Base-by-base conservation (phyloP, 1,284 basidiomycete species). In the Trichosporon ovoides region DNA sequence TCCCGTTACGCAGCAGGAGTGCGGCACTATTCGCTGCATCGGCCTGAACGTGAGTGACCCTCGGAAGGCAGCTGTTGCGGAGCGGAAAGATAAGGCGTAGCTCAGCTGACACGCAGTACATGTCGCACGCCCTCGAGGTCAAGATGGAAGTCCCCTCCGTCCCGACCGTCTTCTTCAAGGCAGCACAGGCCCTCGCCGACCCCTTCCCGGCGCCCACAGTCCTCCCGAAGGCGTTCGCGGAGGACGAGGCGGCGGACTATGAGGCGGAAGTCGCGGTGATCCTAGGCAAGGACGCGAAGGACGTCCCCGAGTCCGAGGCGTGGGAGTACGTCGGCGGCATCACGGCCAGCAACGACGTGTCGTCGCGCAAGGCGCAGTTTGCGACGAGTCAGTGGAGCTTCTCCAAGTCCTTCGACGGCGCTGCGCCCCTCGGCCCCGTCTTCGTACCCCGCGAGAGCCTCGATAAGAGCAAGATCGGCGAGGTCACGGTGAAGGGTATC, bases 191-290 rank as follows among this genome's bases (percentile, higher is more conserved):
- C 2, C 59, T 77, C 9, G 67, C 62, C 7, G 68, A 70, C 52
- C 75, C 75, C 0, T 70, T 52, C 55, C 72, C 75, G 11, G 66
- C 68, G 2, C 65, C 68, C 3, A 68, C 66, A 6, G 59, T 71
- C 14, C 59, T 76, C 14, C 75, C 75, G 24, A 68, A 65, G 52
- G 57, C 65, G 5, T 66, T 81, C 50, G 84, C 84, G 1, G 83
- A 86, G 66, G 89, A 89, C 22, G 81, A 85, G 2, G 81, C 86
- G 20, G 84, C 89, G 0, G 92, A 96, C 75, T 95, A 91, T 69
- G 92, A 96, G 72, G 86, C 89, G 50, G 92, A 96, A 68, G 78
- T 96, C 13, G 88, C 85, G 35, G 82, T 94, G 57, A 86, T 95
- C 53, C 88, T 96, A 35, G 90, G 89, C 31, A 89, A 87, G 70